Conservation (phyloP, 2,329 filamentous ascomycete species). For the Leptographium procerum region DNA sequence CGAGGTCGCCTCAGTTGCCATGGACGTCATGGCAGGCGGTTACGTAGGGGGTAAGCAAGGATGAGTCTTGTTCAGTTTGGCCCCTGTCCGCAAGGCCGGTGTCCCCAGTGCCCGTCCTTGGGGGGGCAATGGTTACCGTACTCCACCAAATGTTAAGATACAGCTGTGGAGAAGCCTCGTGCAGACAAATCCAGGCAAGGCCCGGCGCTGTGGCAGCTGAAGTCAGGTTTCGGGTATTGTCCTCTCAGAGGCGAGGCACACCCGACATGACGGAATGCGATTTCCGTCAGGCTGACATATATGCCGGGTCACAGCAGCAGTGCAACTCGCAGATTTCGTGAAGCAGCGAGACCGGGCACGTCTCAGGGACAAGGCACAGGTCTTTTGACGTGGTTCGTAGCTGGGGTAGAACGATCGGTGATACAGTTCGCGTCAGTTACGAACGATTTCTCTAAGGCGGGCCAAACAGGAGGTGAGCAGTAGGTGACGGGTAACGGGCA, state of each 20-base stretch:
- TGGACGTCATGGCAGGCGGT: slow-evolving; percentile 14
- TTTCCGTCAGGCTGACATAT: background rate
- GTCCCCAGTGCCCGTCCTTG: background rate
- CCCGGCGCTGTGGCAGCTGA: background rate
- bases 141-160: background rate
- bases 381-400: background rate
- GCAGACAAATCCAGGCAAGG: background rate
- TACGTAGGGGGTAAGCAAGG: background rate
- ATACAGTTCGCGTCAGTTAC: background rate
- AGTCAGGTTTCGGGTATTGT: background rate
- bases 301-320: background rate
- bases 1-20: slow-evolving; percentile 10
- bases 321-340: background rate
- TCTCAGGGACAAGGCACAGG: background rate
- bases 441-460: background rate
- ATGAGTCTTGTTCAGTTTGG: background rate
- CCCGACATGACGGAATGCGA: slow-evolving; percentile 1
- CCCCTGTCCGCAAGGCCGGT: background rate
- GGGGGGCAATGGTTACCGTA: background rate
- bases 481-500: background rate
- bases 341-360: background rate
- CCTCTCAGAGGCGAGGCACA: slow-evolving; percentile 1
- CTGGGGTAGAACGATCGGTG: background rate
- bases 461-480: background rate
- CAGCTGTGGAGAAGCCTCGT: background rate